A percentile compares a stretch with the other conserved stretches of the same genome.
phyloP scores from a whole-genome alignment of 805 yeast species.

The Pichia rugopelliculosa region DNA sequence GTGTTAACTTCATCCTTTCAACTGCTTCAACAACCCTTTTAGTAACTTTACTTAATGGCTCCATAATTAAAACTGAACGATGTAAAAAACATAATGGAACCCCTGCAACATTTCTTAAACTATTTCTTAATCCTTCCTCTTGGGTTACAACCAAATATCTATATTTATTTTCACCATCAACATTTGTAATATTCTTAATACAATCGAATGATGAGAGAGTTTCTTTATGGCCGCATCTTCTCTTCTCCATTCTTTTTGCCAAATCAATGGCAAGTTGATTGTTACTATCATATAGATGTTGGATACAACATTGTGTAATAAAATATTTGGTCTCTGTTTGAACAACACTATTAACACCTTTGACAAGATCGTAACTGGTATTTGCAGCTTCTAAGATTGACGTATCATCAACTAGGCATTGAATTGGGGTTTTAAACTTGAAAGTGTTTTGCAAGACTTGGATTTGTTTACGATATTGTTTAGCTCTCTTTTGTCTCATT shows the following conservation, averaged over 20 bases:
- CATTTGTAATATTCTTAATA: conserved; percentile 57
- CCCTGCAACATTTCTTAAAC: conserved; percentile 74
- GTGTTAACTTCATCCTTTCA: conserved; percentile 63
- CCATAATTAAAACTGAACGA: conserved; percentile 93
- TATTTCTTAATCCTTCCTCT: conserved; percentile 58
- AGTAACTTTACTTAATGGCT: conserved; percentile 77
- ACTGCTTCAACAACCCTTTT: conserved; percentile 37
- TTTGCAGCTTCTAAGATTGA: conserved; percentile 57
- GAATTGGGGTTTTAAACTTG: conserved; percentile 91
- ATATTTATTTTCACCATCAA: conserved; percentile 78
- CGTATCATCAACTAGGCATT: conserved; percentile 79
- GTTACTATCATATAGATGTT: conserved; percentile 64
- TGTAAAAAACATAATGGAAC: conserved; percentile 83
- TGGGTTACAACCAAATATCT: conserved; percentile 88
- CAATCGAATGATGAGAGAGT: conserved; percentile 62
- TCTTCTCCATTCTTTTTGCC: conserved; percentile 81
- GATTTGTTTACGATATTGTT: conserved; percentile 89
- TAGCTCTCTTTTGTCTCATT: conserved; percentile 96
- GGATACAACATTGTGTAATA: conserved; percentile 95
- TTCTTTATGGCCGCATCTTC: conserved; percentile 76
- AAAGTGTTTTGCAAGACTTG: conserved; percentile 76
- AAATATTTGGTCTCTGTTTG: conserved; percentile 82
- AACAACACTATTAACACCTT: conserved; percentile 71
- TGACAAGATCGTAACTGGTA: conserved; percentile 69
- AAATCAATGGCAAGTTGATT: conserved; percentile 70